Evolutionary conservation across 129 eudicot genomes (phyloP).

Genomic region (Lonicera japonica): DNA sequence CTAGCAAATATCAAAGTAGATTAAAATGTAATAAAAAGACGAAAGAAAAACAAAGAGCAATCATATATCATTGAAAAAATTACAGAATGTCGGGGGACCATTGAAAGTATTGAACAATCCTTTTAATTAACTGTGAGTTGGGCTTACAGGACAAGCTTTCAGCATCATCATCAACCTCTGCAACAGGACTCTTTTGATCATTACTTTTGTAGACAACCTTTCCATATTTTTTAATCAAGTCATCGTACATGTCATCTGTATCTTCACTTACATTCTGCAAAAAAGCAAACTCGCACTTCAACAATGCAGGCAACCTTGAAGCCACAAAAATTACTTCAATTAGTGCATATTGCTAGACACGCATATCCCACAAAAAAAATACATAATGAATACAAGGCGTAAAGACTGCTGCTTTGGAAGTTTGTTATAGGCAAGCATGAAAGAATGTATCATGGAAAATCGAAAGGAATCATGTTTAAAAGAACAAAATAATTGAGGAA

Average conservation of each 20-base stretch:
- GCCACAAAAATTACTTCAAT: not conserved
- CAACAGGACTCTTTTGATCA: constrained; percentile 60
- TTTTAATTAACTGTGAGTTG: constrained; percentile 2
- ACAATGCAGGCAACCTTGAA: constrained; percentile 3
- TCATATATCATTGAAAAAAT: not conserved
- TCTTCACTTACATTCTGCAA: constrained; percentile 83
- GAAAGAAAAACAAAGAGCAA: not conserved
- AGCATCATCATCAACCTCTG: constrained; percentile 92
- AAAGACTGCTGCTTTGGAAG: too few species aligned
- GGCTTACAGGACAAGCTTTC: constrained; percentile 84
- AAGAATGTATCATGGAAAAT: too few species aligned
- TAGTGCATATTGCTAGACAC: not conserved
- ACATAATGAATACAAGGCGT: not conserved
- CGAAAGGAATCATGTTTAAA: too few species aligned
- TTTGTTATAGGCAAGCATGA: too few species aligned
- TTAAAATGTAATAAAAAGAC: too few species aligned
- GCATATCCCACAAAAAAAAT: not conserved
- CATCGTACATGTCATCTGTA: constrained; percentile 92
- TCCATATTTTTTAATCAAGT: constrained; percentile 66
- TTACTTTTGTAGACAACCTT: constrained; percentile 74
- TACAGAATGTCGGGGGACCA: not conserved
- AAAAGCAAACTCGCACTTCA: constrained; percentile 7
- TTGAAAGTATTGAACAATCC: not conserved
- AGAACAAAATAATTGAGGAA: too few species aligned
- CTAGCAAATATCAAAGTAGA: too few species aligned